Evolutionary conservation across 768 basidiomycete species (phyloP), one percentile per base, ranked within the genome.

Genomic region (Serendipita indica): DNA sequence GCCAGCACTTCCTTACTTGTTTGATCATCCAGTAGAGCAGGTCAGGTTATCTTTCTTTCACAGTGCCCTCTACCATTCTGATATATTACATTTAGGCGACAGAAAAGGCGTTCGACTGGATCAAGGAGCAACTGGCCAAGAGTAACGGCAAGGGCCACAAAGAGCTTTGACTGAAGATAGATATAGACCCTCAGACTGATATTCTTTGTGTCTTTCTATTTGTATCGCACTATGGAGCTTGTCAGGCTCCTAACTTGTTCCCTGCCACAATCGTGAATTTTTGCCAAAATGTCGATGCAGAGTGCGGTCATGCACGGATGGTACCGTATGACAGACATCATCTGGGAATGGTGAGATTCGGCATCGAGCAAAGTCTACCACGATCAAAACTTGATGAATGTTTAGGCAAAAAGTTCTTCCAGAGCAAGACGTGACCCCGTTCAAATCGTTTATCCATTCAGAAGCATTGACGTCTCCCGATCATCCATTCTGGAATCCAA

Each of bases 21-120:
- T 79, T 65, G 87, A 89, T 69, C 81, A 86, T 64, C 86, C 87
- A 0, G 84, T 89, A 18, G 87, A 89, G 69, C 72, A 76, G 18
- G 81, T 70, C 7, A 54, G 49, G 25, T 20, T 22, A 3, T 27
- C 3, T 54, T 7, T 5, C 7, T 22, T 25, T 3, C 30, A 22
- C 20, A 3, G 20, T 14, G 10, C 43, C 10, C 43, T 12, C 43
- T 10, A 37, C 16, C 41, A n/a, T n/a, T 10, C 30, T 27, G 35
- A 37, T 37, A 10, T n/a, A 37, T 10, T n/a, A n/a, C 30, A 4
- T 2, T 4, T 33, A 54, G 49, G 49, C 49, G 34, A 83, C 84
- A 0, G 84, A 89, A 43, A 68, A 67, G 27, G 78, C 75, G 7
- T 89, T 88, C 64, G 79, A 83, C 60, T 85, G 83, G 82, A 76